Evolutionary conservation across 2,329 filamentous ascomycete genomes (phyloP), one percentile per base, ranked within the genome.

Genomic region (Emmonsiellopsis sp.): DNA sequence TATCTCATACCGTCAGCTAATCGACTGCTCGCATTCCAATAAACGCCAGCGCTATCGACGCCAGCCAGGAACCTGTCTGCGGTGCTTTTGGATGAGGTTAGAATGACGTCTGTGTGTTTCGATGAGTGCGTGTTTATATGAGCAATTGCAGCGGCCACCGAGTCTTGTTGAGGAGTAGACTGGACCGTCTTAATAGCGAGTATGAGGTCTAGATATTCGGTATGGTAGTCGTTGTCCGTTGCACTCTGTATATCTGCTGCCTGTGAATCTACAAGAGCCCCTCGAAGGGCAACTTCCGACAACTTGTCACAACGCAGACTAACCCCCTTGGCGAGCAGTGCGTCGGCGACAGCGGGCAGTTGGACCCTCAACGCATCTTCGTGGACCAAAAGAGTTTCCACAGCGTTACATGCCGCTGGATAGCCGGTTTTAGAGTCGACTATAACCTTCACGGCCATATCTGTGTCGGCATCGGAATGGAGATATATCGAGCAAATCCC

Each of bases 1-100:
- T 94, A 97, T 42, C 93, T 81, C 87, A 95, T 96, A 7, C 93
- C 93, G 69, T 98, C 93, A 5, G 91, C 90, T 73, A 98, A 92
- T 50, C 93, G 82, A 7, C 89, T 95, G 26, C 89, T 94, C 7
- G 90, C 88, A 68, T 98, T 98, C 90, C 92, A 96, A 78, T 95
- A 98, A 15, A 92, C 91, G 51, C 91, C 92, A 0, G 90, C 87
- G 31, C 89, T 89, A 72, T 97, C 93, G 50, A 97, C 82, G 55
- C 82, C 82, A 44, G 82, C 81, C 81, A 94, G 88, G 76, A 97
- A 98, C 49, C 76, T 76, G 64, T 94, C 85, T 4, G 93, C 92
- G 34, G 82, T 76, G 8, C 77, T 75, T 47, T 76, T 69, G 30
- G 83, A 82, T 5, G 81, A 74, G 0, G 92, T 97, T 57, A 97